Evolutionary conservation across 2,329 filamentous ascomycete genomes (phyloP).

Genomic region (Cladosporium austrohemisphaericum): DNA sequence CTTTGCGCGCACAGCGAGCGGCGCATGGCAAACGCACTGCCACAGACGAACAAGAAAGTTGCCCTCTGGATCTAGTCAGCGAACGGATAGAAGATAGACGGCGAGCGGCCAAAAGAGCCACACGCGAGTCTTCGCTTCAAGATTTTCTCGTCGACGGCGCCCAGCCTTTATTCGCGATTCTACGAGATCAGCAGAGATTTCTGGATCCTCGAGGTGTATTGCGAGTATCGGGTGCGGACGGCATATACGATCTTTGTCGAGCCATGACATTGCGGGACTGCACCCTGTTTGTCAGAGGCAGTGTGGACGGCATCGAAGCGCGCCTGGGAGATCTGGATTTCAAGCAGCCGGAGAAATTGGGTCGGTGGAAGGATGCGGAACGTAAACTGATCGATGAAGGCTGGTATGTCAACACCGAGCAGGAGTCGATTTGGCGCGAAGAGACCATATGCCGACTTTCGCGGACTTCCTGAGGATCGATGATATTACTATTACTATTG

Average conservation of each 20-base stretch:
- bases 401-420: conserved; percentile 38
- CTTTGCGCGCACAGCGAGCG: conserved; percentile 37
- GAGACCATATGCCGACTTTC: conserved; percentile 13
- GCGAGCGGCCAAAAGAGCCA: conserved; percentile 24
- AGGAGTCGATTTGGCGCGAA: conserved; percentile 1
- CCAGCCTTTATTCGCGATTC: conserved; percentile 34
- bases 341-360: conserved; percentile 41
- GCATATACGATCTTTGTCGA: conserved; percentile 28
- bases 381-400: conserved; percentile 35
- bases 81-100: conserved; percentile 24
- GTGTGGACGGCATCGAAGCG: conserved; percentile 33
- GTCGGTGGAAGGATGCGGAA: conserved; percentile 42
- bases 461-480: conserved; percentile 1
- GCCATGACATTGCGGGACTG: conserved; percentile 50
- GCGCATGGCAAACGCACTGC: conserved; percentile 24
- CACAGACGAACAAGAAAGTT: conserved; percentile 33
- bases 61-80: conserved; percentile 41
- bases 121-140: conserved; percentile 23
- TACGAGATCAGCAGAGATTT: conserved; percentile 35
- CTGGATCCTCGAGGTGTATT: conserved; percentile 39
- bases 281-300: conserved; percentile 39
- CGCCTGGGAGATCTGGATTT: conserved; percentile 46
- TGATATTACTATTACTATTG: too few relatives aligned
- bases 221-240: conserved; percentile 9
- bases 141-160: conserved; percentile 31